Percentiles rank a stretch among this genome's conserved stretches.
These are phyloP conservation scores for Angomonas desouzai DNA, from an alignment of 208 protist genomes.

Conservation along the genomic window DNA sequence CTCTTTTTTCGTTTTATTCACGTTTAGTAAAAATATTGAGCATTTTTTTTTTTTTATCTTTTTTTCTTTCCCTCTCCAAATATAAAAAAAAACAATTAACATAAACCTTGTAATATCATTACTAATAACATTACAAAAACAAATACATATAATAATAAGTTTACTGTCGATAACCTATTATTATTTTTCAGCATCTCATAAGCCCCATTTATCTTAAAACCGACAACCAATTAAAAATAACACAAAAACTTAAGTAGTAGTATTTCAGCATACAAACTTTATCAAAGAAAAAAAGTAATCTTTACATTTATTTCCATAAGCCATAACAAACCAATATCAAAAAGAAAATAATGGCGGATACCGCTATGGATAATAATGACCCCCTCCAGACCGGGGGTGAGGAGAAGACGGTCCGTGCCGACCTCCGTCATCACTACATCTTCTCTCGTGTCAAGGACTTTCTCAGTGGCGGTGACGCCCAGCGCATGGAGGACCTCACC, in stretches of 20 bases:
- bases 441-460: slow-evolving; percentile 88
- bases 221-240: no score
- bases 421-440: slow-evolving; percentile 82
- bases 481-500: slow-evolving; percentile 52
- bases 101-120: not conserved
- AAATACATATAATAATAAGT: no score
- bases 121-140: not conserved
- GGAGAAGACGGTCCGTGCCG: slow-evolving; percentile 40
- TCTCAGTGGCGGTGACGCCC: slow-evolving; percentile 69
- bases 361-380: not conserved
- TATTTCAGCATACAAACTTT: not conserved
- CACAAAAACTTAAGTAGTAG: no score
- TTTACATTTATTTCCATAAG: not conserved
- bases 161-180: no score
- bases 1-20: slow-evolving; percentile 12
- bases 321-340: not conserved
- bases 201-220: no score
- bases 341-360: slow-evolving; percentile 14
- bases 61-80: slow-evolving; percentile 2
- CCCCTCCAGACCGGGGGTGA: not conserved
- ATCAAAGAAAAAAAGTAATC: not conserved
- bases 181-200: no score
- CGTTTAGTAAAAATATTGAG: slow-evolving; percentile 2
- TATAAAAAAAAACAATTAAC: not conserved
- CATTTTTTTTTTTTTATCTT: slow-evolving; percentile 12